A percentile compares a stretch with the other conserved stretches of the same genome.
Evolutionary conservation across 176 grass and related monocot species (phyloP).

Genomic region (Typha latifolia): DNA sequence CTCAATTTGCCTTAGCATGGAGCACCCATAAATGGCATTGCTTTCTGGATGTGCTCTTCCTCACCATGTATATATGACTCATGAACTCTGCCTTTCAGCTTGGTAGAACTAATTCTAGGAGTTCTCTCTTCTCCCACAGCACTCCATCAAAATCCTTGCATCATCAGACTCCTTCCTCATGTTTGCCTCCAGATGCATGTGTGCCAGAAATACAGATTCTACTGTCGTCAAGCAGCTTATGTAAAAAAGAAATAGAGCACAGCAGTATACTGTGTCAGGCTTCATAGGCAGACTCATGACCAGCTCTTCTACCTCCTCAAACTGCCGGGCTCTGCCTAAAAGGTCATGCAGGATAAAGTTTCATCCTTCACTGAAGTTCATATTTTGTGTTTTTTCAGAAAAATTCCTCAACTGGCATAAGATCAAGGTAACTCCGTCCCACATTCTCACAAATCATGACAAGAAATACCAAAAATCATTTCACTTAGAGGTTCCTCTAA

Average conservation of each 20-base stretch:
- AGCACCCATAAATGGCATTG: slow-evolving; percentile 50
- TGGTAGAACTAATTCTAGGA: slow-evolving; percentile 65
- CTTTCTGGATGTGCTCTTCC: slow-evolving; percentile 41
- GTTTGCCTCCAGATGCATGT: slow-evolving; percentile 59
- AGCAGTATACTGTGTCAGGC: slow-evolving; percentile 54
- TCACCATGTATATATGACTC: slow-evolving; percentile 42
- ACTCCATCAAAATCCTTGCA: slow-evolving; percentile 55
- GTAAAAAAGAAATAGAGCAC: slow-evolving; percentile 68
- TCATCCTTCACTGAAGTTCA: slow-evolving; percentile 46
- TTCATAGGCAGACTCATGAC: slow-evolving; percentile 59
- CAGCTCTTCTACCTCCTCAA: slow-evolving; percentile 52
- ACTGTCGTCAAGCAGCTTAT: slow-evolving; percentile 62
- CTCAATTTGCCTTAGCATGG: slow-evolving; percentile 40
- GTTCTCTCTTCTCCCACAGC: slow-evolving; percentile 60
- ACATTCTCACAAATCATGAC: slow-evolving; percentile 31
- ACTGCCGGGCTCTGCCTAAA: slow-evolving; percentile 52
- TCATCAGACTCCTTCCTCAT: slow-evolving; percentile 62
- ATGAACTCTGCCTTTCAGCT: slow-evolving; percentile 63
- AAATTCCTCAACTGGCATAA: slow-evolving; percentile 56
- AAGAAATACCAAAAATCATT: slow-evolving; percentile 61
- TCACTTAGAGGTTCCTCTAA: slow-evolving; percentile 44
- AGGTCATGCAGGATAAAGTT: slow-evolving; percentile 87
- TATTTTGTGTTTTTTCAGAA: slow-evolving; percentile 43
- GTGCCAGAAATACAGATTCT: slow-evolving; percentile 68
- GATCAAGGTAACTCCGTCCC: slow-evolving; percentile 57